Base-by-base conservation (phyloP, 139 green algal species). In the Chlamydomonas sp. region DNA sequence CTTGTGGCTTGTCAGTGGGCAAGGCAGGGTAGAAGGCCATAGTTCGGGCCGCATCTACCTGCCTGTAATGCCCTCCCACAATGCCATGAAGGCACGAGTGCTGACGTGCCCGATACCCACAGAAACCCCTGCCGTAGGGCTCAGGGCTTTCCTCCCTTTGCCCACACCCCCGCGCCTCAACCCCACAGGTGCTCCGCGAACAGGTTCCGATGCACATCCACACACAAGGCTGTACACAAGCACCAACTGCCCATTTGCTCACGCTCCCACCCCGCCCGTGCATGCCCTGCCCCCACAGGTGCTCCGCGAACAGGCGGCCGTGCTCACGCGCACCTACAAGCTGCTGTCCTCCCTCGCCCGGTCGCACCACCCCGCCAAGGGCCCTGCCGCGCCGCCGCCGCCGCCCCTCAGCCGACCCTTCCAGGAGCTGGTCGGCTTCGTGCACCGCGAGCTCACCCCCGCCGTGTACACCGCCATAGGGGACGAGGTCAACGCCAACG, bases 371-470 rank as follows among this genome's bases (percentile, higher is more conserved):
- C 69, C 83, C 5, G 31, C 63, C 57, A 91, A 89, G 83, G 87
- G 72, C 81, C 5, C 58, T 60, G 16, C 81, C 60, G 18, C 69
- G 2, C 69, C 81, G 3, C 69, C 69, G 0, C 69, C 81, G 3
- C 81, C 68, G 5, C 80, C 81, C 14, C 64, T 84, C 1, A 68
- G 79, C 66, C 79, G 79, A 10, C 31, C 63, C 31, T 84, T 84
- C 69, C 81, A 86, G 20, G 81, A 86, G 3, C 77, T 95, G 60
- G 91, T 91, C 7, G 14, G 63, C 3, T 64, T 60, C 49, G 91
- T 94, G 10, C 91, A 95, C 81, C 74, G 63, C 9, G 71, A 84
- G 61, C 82, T 92, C 59, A 95, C 90, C 9, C 90, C 85, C 0
- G 0, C 17, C 0, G 88, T 94, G 2, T 91, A 95, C 86, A 66